These are phyloP conservation scores for Nematodospora valgi DNA, from an alignment of 805 yeast genomes.

Conservation along the genomic window DNA sequence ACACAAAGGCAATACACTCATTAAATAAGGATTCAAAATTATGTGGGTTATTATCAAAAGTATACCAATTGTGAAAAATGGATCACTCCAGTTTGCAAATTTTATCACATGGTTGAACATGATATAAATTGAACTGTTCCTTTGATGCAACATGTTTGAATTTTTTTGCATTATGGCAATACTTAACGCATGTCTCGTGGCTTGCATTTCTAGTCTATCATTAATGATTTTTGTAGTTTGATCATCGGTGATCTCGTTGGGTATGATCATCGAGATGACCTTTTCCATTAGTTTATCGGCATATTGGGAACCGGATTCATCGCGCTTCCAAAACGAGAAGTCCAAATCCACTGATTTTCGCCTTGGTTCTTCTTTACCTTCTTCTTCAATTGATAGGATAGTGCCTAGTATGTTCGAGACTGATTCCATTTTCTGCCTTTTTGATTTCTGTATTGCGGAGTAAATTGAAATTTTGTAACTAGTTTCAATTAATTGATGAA, in stretches of 20 bases:
- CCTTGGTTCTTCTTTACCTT: neutral
- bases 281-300: slow-evolving; percentile 74
- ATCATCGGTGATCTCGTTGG: slow-evolving; percentile 46
- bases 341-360: slow-evolving; percentile 11
- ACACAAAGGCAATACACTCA: slow-evolving; percentile 53
- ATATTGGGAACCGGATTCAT: slow-evolving; percentile 5
- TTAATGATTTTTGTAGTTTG: slow-evolving; percentile 41
- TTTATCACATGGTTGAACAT: slow-evolving; percentile 53
- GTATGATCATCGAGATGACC: slow-evolving; percentile 67
- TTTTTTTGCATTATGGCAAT: slow-evolving; percentile 69
- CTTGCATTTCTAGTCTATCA: slow-evolving; percentile 57
- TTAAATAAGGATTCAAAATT: slow-evolving; percentile 58
- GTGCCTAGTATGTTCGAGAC: slow-evolving; percentile 6
- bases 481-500: too few species aligned
- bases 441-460: neutral
- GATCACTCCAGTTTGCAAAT: slow-evolving; percentile 62
- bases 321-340: slow-evolving; percentile 20
- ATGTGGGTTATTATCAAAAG: slow-evolving; percentile 48
- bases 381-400: slow-evolving; percentile 6
- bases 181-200: slow-evolving; percentile 64
- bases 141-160: slow-evolving; percentile 56
- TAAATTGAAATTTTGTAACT: too few species aligned
- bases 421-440: slow-evolving; percentile 1
- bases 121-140: slow-evolving; percentile 61
- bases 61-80: slow-evolving; percentile 58